Conservation (phyloP, 1,284 basidiomycete genomes). For the Cryptococcus sp. region DNA sequence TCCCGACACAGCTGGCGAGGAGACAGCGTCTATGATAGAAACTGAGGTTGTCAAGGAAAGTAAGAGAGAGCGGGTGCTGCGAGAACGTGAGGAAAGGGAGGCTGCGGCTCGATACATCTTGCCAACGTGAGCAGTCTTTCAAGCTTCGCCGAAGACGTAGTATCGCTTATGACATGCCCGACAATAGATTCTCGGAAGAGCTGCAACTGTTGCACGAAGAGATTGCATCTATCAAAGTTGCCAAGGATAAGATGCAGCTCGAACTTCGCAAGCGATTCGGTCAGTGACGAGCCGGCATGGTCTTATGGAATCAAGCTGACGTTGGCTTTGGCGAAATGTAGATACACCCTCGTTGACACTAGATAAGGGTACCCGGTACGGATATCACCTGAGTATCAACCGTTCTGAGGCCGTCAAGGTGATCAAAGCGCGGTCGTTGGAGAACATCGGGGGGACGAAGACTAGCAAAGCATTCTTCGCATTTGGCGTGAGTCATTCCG, state of each 20-base stretch:
- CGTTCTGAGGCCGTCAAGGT: constrained; percentile 56
- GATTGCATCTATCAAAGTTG: constrained; percentile 25
- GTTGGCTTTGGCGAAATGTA: constrained; percentile 39
- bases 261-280: constrained; percentile 56
- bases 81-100: constrained; percentile 35
- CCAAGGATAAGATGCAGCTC: constrained; percentile 33
- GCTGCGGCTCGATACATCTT: constrained; percentile 64
- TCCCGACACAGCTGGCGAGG: constrained; percentile 24
- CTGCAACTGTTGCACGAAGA: constrained; percentile 60
- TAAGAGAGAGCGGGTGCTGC: constrained; percentile 23
- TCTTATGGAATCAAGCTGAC: neutral
- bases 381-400: constrained; percentile 69
- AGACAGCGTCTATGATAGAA: constrained; percentile 16
- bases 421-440: constrained; percentile 33
- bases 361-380: constrained; percentile 65
- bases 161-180: neutral
- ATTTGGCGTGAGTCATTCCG: constrained; percentile 59
- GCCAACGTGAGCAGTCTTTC: constrained; percentile 61
- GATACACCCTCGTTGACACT: constrained; percentile 71
- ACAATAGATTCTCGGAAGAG: constrained; percentile 66
- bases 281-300: constrained; percentile 41
- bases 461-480: constrained; percentile 62
- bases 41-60: constrained; percentile 15
- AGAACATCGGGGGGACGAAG: constrained; percentile 22
- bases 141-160: neutral